Percentiles rank a stretch among this genome's conserved stretches.
These are phyloP conservation scores for Trichoderma sp. DNA, from an alignment of 2,329 filamentous ascomycete genomes.

Conservation along the genomic window DNA sequence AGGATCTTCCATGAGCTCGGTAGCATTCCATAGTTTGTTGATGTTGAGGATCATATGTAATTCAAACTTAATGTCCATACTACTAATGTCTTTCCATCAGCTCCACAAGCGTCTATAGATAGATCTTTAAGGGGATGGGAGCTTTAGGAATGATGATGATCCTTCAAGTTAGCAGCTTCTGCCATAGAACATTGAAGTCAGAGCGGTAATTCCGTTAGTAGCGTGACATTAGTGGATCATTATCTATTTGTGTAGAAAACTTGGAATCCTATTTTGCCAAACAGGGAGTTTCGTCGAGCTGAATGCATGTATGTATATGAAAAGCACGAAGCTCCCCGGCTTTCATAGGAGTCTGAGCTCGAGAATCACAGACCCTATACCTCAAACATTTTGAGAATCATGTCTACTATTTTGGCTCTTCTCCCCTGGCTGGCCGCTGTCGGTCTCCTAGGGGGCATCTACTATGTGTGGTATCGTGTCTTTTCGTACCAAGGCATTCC, in stretches of 20 bases:
- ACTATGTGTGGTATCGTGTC: conserved; percentile 7
- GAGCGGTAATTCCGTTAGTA: background rate
- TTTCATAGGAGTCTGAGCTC: background rate
- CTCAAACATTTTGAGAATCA: background rate
- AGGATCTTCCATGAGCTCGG: background rate
- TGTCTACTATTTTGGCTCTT: background rate
- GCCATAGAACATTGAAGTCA: background rate
- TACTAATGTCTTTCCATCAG: background rate
- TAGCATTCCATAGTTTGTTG: background rate
- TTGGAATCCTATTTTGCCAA: background rate
- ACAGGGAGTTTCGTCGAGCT: background rate
- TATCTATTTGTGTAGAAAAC: background rate
- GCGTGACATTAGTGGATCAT: background rate
- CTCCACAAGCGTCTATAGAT: background rate
- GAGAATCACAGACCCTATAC: background rate
- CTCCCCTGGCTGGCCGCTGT: background rate
- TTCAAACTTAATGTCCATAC: background rate
- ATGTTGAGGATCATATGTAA: background rate
- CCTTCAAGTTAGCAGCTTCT: background rate
- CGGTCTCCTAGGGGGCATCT: background rate
- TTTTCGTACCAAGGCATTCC: conserved; percentile 9
- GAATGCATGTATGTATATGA: background rate
- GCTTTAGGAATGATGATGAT: background rate
- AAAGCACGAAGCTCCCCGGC: background rate
- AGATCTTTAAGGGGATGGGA: background rate